Percentiles rank a stretch among this genome's conserved stretches.
Conservation (phyloP, 208 protist species). For the Borovskyia barvae region DNA sequence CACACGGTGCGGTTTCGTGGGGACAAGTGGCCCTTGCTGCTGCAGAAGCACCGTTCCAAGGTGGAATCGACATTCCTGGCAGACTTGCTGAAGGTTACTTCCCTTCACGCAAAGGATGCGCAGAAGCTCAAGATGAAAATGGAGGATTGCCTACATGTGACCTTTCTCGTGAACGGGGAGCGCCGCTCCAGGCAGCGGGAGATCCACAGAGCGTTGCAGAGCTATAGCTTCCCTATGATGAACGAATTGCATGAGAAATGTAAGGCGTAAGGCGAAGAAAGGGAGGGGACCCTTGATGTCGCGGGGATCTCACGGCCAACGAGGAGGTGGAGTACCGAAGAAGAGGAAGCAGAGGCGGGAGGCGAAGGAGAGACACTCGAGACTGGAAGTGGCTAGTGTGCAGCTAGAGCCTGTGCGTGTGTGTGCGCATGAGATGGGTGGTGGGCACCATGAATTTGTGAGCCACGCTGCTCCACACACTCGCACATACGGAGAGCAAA, state of each 20-base stretch:
- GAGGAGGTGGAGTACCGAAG: no score
- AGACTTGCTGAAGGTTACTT: constrained; percentile 33
- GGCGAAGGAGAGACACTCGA: no score
- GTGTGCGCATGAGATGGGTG: background rate
- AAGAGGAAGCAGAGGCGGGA: no score
- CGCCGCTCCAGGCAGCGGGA: constrained; percentile 18
- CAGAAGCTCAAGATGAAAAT: constrained; percentile 33
- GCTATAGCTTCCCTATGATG: constrained; percentile 39
- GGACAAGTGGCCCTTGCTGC: constrained; percentile 34
- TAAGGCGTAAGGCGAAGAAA: background rate
- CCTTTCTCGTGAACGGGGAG: constrained; percentile 37
- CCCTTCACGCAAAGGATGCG: constrained; percentile 27
- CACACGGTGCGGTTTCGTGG: constrained; percentile 65
- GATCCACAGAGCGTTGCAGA: constrained; percentile 37
- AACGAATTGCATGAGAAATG: constrained; percentile 28
- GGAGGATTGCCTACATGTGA: constrained; percentile 37
- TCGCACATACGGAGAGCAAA: no score
- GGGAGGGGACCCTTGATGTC: no score
- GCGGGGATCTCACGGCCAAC: no score
- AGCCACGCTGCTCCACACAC: no score
- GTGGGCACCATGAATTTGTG: no score
- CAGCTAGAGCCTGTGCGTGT: background rate
- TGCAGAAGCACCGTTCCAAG: constrained; percentile 12
- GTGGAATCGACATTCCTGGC: constrained; percentile 30
- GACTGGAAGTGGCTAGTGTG: background rate